phyloP scores from a whole-genome alignment of 2,329 filamentous ascomycete genomes.

The Cryphonectria carpinicola region DNA sequence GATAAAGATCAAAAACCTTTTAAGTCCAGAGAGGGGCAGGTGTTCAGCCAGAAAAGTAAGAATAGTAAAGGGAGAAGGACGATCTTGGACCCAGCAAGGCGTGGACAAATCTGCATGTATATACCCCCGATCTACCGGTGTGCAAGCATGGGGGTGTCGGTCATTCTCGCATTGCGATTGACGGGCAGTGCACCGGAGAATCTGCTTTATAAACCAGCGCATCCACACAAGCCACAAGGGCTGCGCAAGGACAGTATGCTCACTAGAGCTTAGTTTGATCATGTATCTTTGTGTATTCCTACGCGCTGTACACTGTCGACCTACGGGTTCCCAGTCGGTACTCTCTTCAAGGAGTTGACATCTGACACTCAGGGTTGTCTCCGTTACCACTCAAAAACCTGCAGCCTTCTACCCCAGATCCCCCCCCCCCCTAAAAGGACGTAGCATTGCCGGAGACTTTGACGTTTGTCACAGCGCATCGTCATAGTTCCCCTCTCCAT shows the following conservation, averaged over 20 bases:
- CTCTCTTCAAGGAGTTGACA: background rate
- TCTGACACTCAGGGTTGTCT: background rate
- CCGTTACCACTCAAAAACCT: background rate
- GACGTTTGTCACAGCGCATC: background rate
- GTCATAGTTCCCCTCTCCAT: background rate
- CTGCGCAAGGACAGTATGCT: background rate
- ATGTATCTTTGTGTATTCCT: background rate
- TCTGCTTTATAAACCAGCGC: background rate
- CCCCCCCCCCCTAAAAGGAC: background rate
- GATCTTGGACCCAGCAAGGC: background rate
- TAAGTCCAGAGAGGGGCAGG: background rate
- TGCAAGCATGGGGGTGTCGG: background rate
- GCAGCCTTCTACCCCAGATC: background rate
- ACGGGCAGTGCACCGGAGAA: constrained; percentile 3
- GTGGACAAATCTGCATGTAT: constrained; percentile 3
- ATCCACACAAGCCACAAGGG: background rate
- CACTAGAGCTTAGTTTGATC: background rate
- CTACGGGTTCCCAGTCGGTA: background rate
- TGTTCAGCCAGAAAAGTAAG: background rate
- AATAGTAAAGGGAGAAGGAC: background rate
- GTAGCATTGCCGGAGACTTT: background rate
- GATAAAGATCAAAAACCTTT: background rate
- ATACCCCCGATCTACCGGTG: background rate
- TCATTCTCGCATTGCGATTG: background rate
- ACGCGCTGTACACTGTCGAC: background rate